Base-by-base conservation (phyloP, 148 eudicot genomes). In the Pharnaceum exiguum region DNA sequence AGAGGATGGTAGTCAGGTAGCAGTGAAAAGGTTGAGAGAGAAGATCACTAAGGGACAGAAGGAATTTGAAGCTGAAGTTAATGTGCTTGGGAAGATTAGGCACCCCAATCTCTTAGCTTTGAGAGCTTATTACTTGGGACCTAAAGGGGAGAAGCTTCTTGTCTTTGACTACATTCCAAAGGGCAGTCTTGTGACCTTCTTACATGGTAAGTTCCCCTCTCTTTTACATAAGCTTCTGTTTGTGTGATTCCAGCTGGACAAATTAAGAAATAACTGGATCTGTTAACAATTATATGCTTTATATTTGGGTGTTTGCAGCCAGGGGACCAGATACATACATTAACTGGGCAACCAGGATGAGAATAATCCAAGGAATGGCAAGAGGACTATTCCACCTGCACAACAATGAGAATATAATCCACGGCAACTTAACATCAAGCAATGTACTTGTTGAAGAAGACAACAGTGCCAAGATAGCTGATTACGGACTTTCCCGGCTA, bases 111-210 rank as follows among this genome's bases (percentile, higher is more conserved):
- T 89, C 26, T 66, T 89, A 62, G 85, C 96, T n/a, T 62, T 89
- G 75, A 89, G 96, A 51, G 96, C 96, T 58, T 89, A 86, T 61
- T 89, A 89, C 33, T 43, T 83, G 51, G 96, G 96, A 3, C 95
- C 96, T 16, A 89, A 86, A 72, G 96, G 96, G 51, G 96, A 89
- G 61, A 89, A 89, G 72, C 94, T 89, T 67, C 90, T 89, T 72
- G 96, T 89, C 61, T 89, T 89, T 28, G 96, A 89, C 65, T 89
- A 86, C 71, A 86, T 86, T 75, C 74, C 77, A 18, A 83, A 69
- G 47, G 96, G 95, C 36, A 89, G 96, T 65, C 83, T 89, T 32
- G 80, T 86, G 36, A 49, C 72, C 48, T 89, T 83, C 62, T 75
- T 89, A 59, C 96, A 89, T 68, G 89, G 96, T 88, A 58, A 64